Evolutionary conservation across 805 yeast genomes (phyloP).

Genomic region (Candida ipomoeae): DNA sequence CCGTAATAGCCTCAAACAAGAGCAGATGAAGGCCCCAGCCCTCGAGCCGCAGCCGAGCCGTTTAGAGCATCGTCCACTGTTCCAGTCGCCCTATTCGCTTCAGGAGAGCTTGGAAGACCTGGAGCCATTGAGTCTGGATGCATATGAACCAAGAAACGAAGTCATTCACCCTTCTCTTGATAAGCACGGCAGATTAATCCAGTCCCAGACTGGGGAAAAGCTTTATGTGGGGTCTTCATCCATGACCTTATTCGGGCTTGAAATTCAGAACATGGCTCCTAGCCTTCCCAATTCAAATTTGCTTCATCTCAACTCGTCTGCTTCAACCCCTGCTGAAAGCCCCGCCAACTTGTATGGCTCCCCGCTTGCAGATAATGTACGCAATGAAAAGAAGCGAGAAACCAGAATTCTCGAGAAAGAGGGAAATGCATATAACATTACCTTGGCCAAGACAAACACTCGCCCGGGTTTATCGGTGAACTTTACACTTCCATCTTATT

Average conservation of each 20-base stretch:
- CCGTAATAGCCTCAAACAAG: slow-evolving; percentile 40
- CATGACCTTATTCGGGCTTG: slow-evolving; percentile 76
- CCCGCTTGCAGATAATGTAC: slow-evolving; percentile 6
- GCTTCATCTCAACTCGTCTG: slow-evolving; percentile 15
- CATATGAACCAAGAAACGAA: slow-evolving; percentile 27
- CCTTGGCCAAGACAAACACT: slow-evolving; percentile 62
- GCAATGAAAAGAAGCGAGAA: slow-evolving; percentile 33
- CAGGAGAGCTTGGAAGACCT: slow-evolving; percentile 6
- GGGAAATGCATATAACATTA: slow-evolving; percentile 71
- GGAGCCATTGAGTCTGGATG: slow-evolving; percentile 2
- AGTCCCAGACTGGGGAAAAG: slow-evolving; percentile 71
- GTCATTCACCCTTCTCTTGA: slow-evolving; percentile 70
- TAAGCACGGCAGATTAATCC: slow-evolving; percentile 65
- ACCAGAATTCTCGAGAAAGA: slow-evolving; percentile 64
- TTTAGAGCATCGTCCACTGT: background rate
- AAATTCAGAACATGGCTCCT: slow-evolving; percentile 64
- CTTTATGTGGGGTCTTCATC: slow-evolving; percentile 79
- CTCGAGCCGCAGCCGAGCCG: background rate
- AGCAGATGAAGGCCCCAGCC: slow-evolving; percentile 13
- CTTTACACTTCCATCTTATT: slow-evolving; percentile 69
- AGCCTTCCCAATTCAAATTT: slow-evolving; percentile 18
- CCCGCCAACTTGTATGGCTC: slow-evolving; percentile 12
- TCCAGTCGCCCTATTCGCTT: slow-evolving; percentile 7
- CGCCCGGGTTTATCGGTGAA: slow-evolving; percentile 66
- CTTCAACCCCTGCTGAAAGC: slow-evolving; percentile 12